phyloP scores from a whole-genome alignment of 2,329 filamentous ascomycete species.

The Monilinia polystroma region DNA sequence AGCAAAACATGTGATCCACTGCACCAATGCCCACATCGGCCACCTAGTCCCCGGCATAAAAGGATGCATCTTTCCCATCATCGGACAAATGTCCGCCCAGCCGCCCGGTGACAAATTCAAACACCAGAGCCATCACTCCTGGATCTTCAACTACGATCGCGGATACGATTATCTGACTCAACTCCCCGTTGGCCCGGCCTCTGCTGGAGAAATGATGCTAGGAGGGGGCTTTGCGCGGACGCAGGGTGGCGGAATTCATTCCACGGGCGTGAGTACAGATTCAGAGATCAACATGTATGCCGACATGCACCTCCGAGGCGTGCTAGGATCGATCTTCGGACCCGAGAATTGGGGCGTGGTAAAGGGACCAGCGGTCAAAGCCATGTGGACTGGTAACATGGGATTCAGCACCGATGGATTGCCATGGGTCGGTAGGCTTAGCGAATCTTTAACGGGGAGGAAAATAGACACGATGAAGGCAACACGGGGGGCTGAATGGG shows the following conservation, averaged over 20 bases:
- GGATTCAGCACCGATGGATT: constrained; percentile 13
- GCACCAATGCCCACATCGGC: constrained; percentile 67
- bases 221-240: constrained; percentile 9
- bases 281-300: constrained; percentile 10
- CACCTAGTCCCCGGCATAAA: constrained; percentile 53
- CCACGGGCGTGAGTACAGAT: not conserved
- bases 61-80: constrained; percentile 58
- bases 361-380: constrained; percentile 41
- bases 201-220: constrained; percentile 16
- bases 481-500: not conserved
- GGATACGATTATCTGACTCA: constrained; percentile 19
- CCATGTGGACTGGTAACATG: constrained; percentile 31
- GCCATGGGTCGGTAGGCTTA: not conserved
- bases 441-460: not conserved
- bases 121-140: constrained; percentile 16
- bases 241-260: not conserved
- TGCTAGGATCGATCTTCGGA: constrained; percentile 16
- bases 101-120: constrained; percentile 10
- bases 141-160: constrained; percentile 17
- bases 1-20: constrained; percentile 58
- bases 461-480: not conserved
- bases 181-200: not conserved
- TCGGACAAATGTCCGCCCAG: constrained; percentile 38
- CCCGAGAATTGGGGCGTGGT: constrained; percentile 49
- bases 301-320: constrained; percentile 4